Base-by-base conservation (phyloP, 805 yeast genomes). In the Schwanniomyces yamadae region DNA sequence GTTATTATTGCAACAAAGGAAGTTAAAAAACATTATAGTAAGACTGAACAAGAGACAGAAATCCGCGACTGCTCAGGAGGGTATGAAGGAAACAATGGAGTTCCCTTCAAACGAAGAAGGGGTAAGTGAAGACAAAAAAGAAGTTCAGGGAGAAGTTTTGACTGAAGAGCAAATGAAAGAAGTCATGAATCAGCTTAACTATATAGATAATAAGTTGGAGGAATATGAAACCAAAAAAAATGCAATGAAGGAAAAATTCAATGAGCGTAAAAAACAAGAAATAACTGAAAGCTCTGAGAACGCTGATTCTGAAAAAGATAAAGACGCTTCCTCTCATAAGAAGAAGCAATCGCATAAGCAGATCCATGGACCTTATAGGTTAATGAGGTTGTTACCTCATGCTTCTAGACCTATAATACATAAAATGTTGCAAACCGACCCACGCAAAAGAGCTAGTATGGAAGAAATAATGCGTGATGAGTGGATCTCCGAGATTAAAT, bases 311-410 rank as follows among this genome's bases (percentile, higher is more conserved):
- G 37, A 38, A 12, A 24, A 28, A 15, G 40, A 41, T 23, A 46
- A 37, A 13, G 50, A 52, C 24, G 49, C 41, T 5, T 39, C 37
- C 11, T 39, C 39, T 19, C 13, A 54, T 34, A 64, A 64, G 41
- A 68, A 71, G 45, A 48, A 65, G 23, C 30, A 59, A n/a, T 46
- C 49, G 20, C 73, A 67, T 48, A 77, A 76, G 47, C 81, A 79
- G 43, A 78, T 84, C 16, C 89, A 84, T 50, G 95, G 95, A 5
- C 91, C 93, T 8, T 85, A 85, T 61, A 69, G 95, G 54, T 64
- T 85, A 45, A 77, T 85, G 82, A 75, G 95, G 61, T 63, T 85
- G 33, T 61, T 85, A 23, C 95, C 95, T 4, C 95, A 85, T 57
- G 89, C 91, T 6, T 68, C 93, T 11, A 73, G 95, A 58, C 93